Evolutionary conservation across 768 basidiomycete genomes (phyloP).

Genomic region (Saitozyma sp.): DNA sequence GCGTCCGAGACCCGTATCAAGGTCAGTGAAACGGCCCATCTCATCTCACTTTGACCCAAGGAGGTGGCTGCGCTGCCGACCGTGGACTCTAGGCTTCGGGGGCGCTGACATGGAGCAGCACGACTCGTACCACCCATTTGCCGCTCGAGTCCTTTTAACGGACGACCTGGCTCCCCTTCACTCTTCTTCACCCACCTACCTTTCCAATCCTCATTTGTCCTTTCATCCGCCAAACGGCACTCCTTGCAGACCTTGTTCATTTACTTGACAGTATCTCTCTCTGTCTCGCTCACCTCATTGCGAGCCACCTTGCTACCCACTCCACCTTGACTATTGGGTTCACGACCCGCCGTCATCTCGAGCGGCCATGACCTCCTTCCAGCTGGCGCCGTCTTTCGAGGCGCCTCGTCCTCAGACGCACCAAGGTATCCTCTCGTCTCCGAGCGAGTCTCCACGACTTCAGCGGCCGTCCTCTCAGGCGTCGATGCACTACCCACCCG

Average conservation of each 20-base stretch:
- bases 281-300: too few species aligned
- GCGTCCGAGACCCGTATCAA: too few species aligned
- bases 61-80: too few species aligned
- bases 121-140: too few species aligned
- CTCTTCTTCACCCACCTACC: conserved; percentile 11
- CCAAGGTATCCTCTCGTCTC: conserved; percentile 35
- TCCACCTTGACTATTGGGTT: neutral
- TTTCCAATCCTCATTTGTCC: conserved; percentile 23
- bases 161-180: too few species aligned
- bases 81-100: too few species aligned
- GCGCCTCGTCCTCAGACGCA: conserved; percentile 32
- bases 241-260: conserved; percentile 21
- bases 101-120: too few species aligned
- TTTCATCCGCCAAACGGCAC: conserved; percentile 21
- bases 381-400: conserved; percentile 20
- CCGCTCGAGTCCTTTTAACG: too few species aligned
- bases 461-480: conserved; percentile 36
- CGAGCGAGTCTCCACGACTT: conserved; percentile 31
- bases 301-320: too few species aligned
- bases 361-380: conserved; percentile 18
- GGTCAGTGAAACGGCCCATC: too few species aligned
- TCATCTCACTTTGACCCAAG: too few species aligned
- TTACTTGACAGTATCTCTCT: neutral
- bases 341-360: neutral
- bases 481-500: conserved; percentile 31